A percentile compares a stretch with the other conserved stretches of the same genome.
phyloP scores from a whole-genome alignment of 2,329 filamentous ascomycete genomes.

The Colletotrichum sp. region DNA sequence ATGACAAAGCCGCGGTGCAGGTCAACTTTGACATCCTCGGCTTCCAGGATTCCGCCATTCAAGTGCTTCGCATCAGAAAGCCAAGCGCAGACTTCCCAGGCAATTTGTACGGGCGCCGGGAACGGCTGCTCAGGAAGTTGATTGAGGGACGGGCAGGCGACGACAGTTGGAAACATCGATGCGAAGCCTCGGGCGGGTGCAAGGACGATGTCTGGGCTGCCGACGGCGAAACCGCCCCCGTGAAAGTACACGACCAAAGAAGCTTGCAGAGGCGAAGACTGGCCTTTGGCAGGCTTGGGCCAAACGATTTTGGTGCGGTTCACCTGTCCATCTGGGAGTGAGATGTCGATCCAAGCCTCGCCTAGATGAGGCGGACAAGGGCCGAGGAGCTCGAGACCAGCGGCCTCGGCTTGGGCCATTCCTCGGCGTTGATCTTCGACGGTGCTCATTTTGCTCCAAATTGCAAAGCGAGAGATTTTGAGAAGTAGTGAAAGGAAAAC shows the following conservation, averaged over 20 bases:
- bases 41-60: neutral
- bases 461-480: no score
- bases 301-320: neutral
- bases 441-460: neutral
- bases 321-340: neutral
- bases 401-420: neutral
- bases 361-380: neutral
- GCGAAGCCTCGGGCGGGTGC: neutral
- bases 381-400: neutral
- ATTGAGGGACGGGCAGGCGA: neutral
- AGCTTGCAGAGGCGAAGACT: neutral
- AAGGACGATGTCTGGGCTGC: neutral
- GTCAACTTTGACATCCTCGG: neutral
- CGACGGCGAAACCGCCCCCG: neutral
- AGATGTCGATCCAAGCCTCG: neutral
- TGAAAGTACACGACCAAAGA: neutral
- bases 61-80: neutral
- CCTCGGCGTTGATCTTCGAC: neutral
- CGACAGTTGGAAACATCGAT: neutral
- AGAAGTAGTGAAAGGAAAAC: no score
- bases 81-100: neutral
- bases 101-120: neutral
- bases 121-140: neutral
- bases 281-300: neutral
- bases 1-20: neutral